Evolutionary conservation across 75 land plant genomes (phyloP).

Genomic region (Selaginella tamariscina): DNA sequence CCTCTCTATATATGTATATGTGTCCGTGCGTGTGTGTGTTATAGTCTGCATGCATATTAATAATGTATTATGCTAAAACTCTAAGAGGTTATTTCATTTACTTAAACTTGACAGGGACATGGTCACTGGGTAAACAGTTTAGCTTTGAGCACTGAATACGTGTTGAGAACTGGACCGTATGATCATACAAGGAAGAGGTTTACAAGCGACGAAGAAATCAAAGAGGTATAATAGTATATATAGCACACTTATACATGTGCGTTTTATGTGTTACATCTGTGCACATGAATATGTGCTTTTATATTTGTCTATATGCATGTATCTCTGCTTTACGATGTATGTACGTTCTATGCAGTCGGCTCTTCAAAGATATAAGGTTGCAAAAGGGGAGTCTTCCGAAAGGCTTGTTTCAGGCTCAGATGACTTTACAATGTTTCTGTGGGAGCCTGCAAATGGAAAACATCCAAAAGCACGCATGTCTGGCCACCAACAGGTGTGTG

Average conservation of each 20-base stretch:
- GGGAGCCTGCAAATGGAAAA: slow-evolving; percentile 86
- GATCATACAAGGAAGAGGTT: slow-evolving; percentile 70
- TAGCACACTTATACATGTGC: background rate
- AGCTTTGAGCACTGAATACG: slow-evolving; percentile 91
- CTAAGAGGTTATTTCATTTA: background rate
- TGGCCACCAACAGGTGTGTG: slow-evolving; percentile 99
- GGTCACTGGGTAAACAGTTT: slow-evolving; percentile 97
- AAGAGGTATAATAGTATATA: slow-evolving; percentile 41
- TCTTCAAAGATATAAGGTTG: slow-evolving; percentile 58
- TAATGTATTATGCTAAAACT: slow-evolving; percentile 4
- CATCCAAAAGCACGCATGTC: slow-evolving; percentile 91
- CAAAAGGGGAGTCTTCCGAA: slow-evolving; percentile 74
- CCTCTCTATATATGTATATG: slow-evolving; percentile 6
- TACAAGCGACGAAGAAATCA: slow-evolving; percentile 78
- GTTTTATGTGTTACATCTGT: slow-evolving; percentile 7
- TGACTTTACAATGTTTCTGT: slow-evolving; percentile 95
- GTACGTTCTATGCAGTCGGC: slow-evolving; percentile 39
- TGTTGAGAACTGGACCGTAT: slow-evolving; percentile 81
- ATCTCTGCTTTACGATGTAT: background rate
- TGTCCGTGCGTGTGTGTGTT: no score
- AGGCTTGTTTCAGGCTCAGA: slow-evolving; percentile 94
- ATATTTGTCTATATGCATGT: no score
- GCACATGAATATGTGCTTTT: no score
- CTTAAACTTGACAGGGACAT: slow-evolving; percentile 50
- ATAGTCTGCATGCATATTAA: no score